Base-by-base conservation (phyloP, 1,284 basidiomycete species). In the Ceratobasidium sp. region DNA sequence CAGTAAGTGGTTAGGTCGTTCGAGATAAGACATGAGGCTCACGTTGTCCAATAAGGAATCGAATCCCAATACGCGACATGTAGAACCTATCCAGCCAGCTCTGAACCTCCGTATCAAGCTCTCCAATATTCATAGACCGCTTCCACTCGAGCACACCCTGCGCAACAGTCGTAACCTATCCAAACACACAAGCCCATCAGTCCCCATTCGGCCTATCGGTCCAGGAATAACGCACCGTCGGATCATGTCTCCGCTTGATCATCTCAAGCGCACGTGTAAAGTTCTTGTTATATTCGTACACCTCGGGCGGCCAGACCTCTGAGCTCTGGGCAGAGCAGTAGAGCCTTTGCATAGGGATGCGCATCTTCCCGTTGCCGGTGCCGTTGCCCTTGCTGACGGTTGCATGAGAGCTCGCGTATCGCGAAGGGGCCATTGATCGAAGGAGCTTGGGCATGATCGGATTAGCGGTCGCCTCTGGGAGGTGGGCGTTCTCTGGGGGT, bases 1-100 rank as follows among this genome's bases (percentile, higher is more conserved):
- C n/a, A n/a, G n/a, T n/a, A n/a, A 54, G 23, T 38, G 63, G 63
- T 30, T 69, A 59, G 35, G 72, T 61, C 72, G 77, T 73, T 63
- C 16, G 4, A 23, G 18, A 44, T 13, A 18, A 23, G 32, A 67
- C 23, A 23, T 49, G 44, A 57, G 38, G 85, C 90, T 77, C 74
- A 93, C 92, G 93, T 82, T 96, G 96, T 32, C 96, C 96, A 75
- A 98, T 97, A 76, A 98, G 84, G 80, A 98, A 98, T 1, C 96
- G 92, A 76, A 98, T 98, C 0, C 96, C 98, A 75, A 99, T 99
- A 63, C 98, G 91, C 30, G 91, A 94, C 87, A 99, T 90, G 81
- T 99, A 98, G 83, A 99, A 99, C 70, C 98, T 87, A 82, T 99
- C 98, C 77, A 99, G 84, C 92, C 97, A 99, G 28, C 91, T 89